Evolutionary conservation across 352 stramenopile genomes (phyloP).

Genomic region (Globisporangium perplexum): DNA sequence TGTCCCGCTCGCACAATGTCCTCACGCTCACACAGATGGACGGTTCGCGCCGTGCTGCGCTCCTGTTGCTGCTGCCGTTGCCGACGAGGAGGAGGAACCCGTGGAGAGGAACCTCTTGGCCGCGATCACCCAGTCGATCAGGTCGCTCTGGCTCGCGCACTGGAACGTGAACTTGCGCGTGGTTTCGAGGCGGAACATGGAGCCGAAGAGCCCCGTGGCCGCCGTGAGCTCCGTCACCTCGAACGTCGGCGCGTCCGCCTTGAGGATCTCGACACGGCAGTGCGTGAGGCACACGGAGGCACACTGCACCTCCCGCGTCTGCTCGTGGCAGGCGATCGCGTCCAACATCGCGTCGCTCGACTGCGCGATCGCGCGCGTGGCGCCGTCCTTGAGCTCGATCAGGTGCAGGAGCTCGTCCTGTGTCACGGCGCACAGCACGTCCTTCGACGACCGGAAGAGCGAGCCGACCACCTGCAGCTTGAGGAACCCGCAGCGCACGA

Average conservation of each 20-base stretch:
- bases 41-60: constrained; percentile 9
- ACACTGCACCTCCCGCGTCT: constrained; percentile 40
- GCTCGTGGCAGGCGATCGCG: constrained; percentile 43
- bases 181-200: constrained; percentile 54
- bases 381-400: constrained; percentile 67
- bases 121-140: constrained; percentile 81
- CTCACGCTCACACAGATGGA: not conserved
- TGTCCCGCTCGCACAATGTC: too few relatives aligned
- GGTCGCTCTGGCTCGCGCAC: constrained; percentile 65
- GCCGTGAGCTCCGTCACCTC: constrained; percentile 62
- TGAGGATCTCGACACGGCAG: constrained; percentile 75
- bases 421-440: constrained; percentile 73
- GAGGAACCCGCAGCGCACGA: constrained; percentile 71
- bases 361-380: constrained; percentile 40
- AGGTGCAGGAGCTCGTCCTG: constrained; percentile 70
- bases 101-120: constrained; percentile 63
- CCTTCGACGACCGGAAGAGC: constrained; percentile 70
- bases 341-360: constrained; percentile 59
- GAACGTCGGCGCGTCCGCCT: constrained; percentile 56
- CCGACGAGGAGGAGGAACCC: constrained; percentile 15
- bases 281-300: constrained; percentile 54
- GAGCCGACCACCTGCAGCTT: constrained; percentile 70
- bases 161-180: constrained; percentile 77
- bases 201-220: constrained; percentile 49
- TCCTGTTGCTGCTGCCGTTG: too few relatives aligned